Conservation (phyloP, 1,139 yeast species). For the Pichia sp. region DNA sequence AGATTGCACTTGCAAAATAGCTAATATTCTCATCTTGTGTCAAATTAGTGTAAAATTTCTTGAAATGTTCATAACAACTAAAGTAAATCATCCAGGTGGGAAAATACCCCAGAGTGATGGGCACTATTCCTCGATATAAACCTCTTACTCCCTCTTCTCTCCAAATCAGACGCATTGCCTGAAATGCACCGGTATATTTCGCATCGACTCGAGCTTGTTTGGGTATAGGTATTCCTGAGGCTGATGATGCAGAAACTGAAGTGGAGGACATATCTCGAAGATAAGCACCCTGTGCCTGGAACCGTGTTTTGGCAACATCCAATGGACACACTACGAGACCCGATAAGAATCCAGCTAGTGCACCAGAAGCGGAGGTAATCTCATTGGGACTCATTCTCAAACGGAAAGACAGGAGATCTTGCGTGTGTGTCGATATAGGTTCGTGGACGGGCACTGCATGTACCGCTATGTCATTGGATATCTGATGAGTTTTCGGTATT, state of each 20-base stretch:
- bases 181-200: conserved; percentile 50
- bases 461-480: conserved; percentile 13
- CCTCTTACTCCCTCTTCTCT: conserved; percentile 78
- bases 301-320: conserved; percentile 87
- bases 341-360: conserved; percentile 83
- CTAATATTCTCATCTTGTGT: conserved; percentile 43
- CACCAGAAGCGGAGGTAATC: conserved; percentile 70
- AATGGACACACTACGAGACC: conserved; percentile 91
- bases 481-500: conserved; percentile 13
- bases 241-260: not conserved
- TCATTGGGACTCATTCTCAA: conserved; percentile 26
- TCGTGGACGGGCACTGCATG: conserved; percentile 14
- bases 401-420: conserved; percentile 10
- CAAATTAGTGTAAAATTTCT: conserved; percentile 38
- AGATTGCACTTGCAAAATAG: conserved; percentile 75
- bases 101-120: conserved; percentile 86
- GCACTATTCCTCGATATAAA: conserved; percentile 82
- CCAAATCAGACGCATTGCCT: conserved; percentile 54
- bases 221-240: not conserved
- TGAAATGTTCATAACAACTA: conserved; percentile 78
- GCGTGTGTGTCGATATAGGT: conserved; percentile 13
- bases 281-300: conserved; percentile 87
- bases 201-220: conserved; percentile 14
- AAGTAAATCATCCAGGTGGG: conserved; percentile 98
- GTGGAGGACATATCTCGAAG: conserved; percentile 11